A percentile compares a stretch with the other conserved stretches of the same genome.
These are phyloP conservation scores for Globomyces sp. DNA, from an alignment of 371 early-diverging fungal species.

Conservation along the genomic window DNA sequence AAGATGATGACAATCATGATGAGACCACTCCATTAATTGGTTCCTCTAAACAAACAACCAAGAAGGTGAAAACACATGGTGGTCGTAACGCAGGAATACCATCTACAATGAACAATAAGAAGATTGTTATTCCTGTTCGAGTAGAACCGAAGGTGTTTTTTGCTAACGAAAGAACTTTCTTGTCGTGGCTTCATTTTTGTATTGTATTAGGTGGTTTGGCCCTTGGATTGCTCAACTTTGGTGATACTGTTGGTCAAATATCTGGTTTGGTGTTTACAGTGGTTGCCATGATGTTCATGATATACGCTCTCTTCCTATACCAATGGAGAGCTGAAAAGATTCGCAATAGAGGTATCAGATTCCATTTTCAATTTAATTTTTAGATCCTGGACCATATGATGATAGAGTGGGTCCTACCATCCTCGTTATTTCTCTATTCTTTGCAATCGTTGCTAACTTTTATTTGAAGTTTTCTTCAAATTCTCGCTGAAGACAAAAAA, in stretches of 20 bases:
- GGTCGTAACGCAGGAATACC: constrained; percentile 1
- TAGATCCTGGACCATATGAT: constrained; percentile 45
- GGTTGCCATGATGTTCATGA: constrained; percentile 51
- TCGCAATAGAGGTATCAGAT: constrained; percentile 34
- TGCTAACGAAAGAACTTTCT: constrained; percentile 99
- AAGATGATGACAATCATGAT: constrained; percentile 8
- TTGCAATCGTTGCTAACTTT: constrained; percentile 89
- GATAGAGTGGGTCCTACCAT: constrained; percentile 72
- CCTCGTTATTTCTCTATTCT: constrained; percentile 79
- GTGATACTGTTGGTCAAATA: constrained; percentile 48
- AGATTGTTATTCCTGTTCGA: constrained; percentile 77
- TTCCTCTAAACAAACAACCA: not conserved
- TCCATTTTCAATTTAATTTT: not conserved
- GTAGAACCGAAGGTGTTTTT: constrained; percentile 99
- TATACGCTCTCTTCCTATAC: constrained; percentile 91
- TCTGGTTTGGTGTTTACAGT: constrained; percentile 47
- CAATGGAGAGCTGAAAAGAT: constrained; percentile 85
- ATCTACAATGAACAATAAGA: constrained; percentile 24
- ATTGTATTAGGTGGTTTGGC: constrained; percentile 61
- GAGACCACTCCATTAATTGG: constrained; percentile 20
- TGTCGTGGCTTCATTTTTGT: constrained; percentile 71
- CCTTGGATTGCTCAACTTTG: constrained; percentile 53
- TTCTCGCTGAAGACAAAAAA: too few relatives aligned
- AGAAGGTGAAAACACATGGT: not conserved
- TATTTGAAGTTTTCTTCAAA: constrained; percentile 69